Conservation (phyloP, 2,329 filamentous ascomycete genomes). For the Talaromyces sp. region DNA sequence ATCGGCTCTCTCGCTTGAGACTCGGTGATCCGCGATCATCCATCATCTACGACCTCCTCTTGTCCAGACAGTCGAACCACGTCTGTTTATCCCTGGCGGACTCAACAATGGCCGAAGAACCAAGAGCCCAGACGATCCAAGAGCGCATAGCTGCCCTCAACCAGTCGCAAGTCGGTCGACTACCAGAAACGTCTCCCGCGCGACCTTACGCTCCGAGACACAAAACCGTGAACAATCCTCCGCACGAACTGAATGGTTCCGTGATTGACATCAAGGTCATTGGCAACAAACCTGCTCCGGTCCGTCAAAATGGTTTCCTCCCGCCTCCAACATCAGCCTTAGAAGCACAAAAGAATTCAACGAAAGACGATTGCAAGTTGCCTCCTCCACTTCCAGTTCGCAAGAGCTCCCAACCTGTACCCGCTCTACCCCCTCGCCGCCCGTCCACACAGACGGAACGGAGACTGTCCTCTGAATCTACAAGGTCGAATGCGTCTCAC, state of each 20-base stretch:
- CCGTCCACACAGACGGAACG: slow-evolving; percentile 36
- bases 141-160: slow-evolving; percentile 47
- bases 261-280: slow-evolving; percentile 24
- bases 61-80: neutral
- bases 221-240: slow-evolving; percentile 35
- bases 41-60: neutral
- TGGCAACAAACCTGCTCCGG: slow-evolving; percentile 27
- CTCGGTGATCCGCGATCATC: neutral
- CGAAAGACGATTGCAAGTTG: slow-evolving; percentile 20
- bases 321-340: slow-evolving; percentile 29
- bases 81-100: neutral
- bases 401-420: slow-evolving; percentile 40
- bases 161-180: slow-evolving; percentile 40
- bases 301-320: slow-evolving; percentile 24
- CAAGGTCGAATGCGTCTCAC: slow-evolving; percentile 51
- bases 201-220: slow-evolving; percentile 29
- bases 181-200: slow-evolving; percentile 30
- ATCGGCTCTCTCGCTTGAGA: neutral
- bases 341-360: slow-evolving; percentile 26
- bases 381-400: slow-evolving; percentile 49
- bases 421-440: slow-evolving; percentile 50
- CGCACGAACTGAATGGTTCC: slow-evolving; percentile 33
- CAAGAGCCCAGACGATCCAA: slow-evolving; percentile 44
- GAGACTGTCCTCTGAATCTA: slow-evolving; percentile 49
- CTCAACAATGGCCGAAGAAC: slow-evolving; percentile 40